Evolutionary conservation across 2,329 filamentous ascomycete species (phyloP).

Genomic region (Nigrospora sphaerica): DNA sequence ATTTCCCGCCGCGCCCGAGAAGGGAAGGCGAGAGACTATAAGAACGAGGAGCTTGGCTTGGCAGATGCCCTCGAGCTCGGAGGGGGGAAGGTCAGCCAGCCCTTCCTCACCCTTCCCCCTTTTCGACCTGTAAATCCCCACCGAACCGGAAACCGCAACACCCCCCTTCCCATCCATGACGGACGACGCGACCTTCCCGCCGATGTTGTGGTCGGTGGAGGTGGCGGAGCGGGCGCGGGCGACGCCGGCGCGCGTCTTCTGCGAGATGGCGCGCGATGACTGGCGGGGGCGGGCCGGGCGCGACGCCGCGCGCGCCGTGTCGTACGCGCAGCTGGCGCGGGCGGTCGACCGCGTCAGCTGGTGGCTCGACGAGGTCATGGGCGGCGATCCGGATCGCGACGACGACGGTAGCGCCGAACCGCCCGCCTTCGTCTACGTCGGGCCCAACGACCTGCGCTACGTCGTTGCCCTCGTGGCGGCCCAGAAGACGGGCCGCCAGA

Average conservation of each 20-base stretch:
- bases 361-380: conserved; percentile 1
- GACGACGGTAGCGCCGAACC: too few relatives aligned
- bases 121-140: too few relatives aligned
- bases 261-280: neutral
- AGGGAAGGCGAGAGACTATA: too few relatives aligned
- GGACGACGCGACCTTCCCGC: neutral
- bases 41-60: too few relatives aligned
- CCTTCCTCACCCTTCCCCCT: too few relatives aligned
- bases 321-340: neutral
- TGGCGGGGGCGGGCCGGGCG: conserved; percentile 1
- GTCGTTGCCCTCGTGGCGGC: conserved; percentile 1
- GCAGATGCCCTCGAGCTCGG: too few relatives aligned
- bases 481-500: conserved; percentile 2
- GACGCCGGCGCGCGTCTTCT: conserved; percentile 1
- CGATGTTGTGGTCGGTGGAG: neutral
- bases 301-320: neutral
- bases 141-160: too few relatives aligned
- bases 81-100: too few relatives aligned
- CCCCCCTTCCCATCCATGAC: neutral
- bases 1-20: too few relatives aligned
- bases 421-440: conserved; percentile 1
- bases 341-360: conserved; percentile 2
- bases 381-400: neutral
- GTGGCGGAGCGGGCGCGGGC: neutral
- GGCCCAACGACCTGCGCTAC: conserved; percentile 2